Base-by-base conservation (phyloP, 1,284 basidiomycete species). In the Schizophyllum amplum region DNA sequence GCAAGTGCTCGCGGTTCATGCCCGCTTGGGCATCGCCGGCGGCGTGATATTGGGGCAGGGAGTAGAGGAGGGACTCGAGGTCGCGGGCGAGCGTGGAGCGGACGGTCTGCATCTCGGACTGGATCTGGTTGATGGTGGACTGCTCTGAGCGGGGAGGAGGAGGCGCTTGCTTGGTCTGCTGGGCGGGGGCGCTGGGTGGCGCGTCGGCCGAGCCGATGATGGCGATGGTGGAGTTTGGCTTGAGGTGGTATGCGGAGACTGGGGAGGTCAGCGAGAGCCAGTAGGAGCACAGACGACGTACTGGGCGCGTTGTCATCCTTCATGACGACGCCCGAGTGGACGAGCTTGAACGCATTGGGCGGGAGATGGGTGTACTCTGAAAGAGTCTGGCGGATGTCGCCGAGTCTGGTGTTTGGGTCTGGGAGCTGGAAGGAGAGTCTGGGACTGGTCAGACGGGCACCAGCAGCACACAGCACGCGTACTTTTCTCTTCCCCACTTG, bases 321-420 rank as follows among this genome's bases (percentile, higher is more conserved):
- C 81, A 91, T 86, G 65, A 92, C 76, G 4, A 86, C 89, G 49
- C 90, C 89, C 47, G 84, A 79, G 68, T 88, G 84, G 57, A 92
- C 80, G 67, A 92, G 78, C 67, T 90, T 88, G 77, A 91, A 89
- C n/a, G 78, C 77, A 62, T 76, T 62, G 42, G 68, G 68, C 0
- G 81, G 77, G 5, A 91, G 76, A 56, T 83, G 81, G 2, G 85
- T 89, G 67, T 83, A 80, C 6, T 83, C 79, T 1, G 86, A 80
- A 60, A 91, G 69, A 27, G 76, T 70, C 13, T 73, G 62, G 42
- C 86, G 78, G 57, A 91, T 69, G 22, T 70, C 71, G 42, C 72
- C 72, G 55, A 90, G 76, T 20, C 76, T 77, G 0, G 84, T 78
- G 59, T 79, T 68, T 25, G 74, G 77, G 0, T 79, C 70, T 4